Evolutionary conservation across 768 basidiomycete species (phyloP).

Genomic region (Pulveroboletus frians): DNA sequence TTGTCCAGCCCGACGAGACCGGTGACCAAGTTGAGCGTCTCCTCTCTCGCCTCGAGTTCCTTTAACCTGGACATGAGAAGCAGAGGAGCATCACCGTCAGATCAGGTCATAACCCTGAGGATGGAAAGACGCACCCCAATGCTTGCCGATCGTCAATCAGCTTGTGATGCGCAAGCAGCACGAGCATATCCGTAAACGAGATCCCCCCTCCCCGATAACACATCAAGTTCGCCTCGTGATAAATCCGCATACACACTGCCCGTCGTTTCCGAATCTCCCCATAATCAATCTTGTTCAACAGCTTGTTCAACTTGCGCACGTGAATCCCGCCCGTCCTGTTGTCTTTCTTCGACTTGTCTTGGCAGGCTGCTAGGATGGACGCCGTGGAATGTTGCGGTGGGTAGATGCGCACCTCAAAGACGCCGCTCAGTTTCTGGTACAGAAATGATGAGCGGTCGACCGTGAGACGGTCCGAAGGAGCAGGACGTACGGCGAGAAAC

Average conservation of each 20-base stretch:
- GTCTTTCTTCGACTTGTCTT: slow-evolving; percentile 32
- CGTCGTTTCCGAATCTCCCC: slow-evolving; percentile 58
- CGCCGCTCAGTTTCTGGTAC: slow-evolving; percentile 69
- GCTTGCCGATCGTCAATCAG: slow-evolving; percentile 87
- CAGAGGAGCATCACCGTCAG: neutral
- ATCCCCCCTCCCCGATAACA: slow-evolving; percentile 74
- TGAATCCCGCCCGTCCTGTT: slow-evolving; percentile 51
- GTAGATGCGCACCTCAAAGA: slow-evolving; percentile 87
- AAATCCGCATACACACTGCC: slow-evolving; percentile 67
- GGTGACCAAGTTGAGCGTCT: slow-evolving; percentile 72
- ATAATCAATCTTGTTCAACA: slow-evolving; percentile 64
- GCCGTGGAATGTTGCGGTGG: slow-evolving; percentile 59
- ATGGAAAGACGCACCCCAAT: slow-evolving; percentile 49
- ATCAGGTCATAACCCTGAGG: neutral
- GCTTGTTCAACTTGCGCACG: slow-evolving; percentile 51
- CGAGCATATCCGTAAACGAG: slow-evolving; percentile 85
- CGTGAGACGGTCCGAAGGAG: neutral
- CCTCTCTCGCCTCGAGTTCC: slow-evolving; percentile 71
- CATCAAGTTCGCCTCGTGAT: slow-evolving; percentile 79
- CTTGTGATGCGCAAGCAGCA: slow-evolving; percentile 86
- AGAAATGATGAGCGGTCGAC: neutral
- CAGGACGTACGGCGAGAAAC: slow-evolving; percentile 71
- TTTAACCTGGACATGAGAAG: slow-evolving; percentile 50
- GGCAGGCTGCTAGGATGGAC: slow-evolving; percentile 53
- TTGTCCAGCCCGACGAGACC: slow-evolving; percentile 84